These are phyloP conservation scores for Schizophyllum commune DNA, from an alignment of 1,284 basidiomycete species.

Conservation along the genomic window DNA sequence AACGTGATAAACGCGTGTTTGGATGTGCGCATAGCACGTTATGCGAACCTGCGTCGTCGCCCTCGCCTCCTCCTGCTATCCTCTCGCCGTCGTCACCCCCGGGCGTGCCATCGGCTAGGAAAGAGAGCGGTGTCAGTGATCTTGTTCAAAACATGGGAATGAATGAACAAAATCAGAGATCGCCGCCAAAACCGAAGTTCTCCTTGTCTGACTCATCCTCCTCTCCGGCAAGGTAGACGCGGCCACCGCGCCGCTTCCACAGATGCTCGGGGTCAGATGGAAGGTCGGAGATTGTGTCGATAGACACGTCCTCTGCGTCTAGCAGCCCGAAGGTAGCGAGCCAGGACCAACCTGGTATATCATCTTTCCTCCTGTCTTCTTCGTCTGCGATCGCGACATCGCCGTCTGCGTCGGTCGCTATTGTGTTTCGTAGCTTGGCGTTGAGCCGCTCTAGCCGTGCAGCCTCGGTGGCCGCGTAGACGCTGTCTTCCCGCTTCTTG, in stretches of 20 bases:
- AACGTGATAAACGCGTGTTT: constrained; percentile 2
- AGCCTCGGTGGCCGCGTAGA: constrained; percentile 82
- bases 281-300: constrained; percentile 34
- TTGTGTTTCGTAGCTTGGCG: constrained; percentile 49
- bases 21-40: neutral
- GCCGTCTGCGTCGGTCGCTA: constrained; percentile 35
- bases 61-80: neutral
- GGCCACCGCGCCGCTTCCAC: neutral
- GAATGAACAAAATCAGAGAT: constrained; percentile 13
- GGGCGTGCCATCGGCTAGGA: constrained; percentile 18
- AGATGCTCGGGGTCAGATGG: constrained; percentile 4
- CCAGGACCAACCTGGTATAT: constrained; percentile 60
- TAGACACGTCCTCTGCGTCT: constrained; percentile 48
- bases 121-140: constrained; percentile 23
- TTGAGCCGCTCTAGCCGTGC: constrained; percentile 76
- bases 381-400: constrained; percentile 30
- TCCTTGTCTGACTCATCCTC: constrained; percentile 3
- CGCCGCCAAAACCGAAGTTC: constrained; percentile 10
- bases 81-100: neutral
- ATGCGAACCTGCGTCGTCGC: constrained; percentile 23
- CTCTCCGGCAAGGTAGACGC: neutral
- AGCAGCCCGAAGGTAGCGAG: constrained; percentile 47
- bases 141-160: neutral
- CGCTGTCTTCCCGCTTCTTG: constrained; percentile 77
- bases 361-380: constrained; percentile 26